Evolutionary conservation across 192 early-diverging fungal species (phyloP).

Genomic region (Funneliformis geosporum): DNA sequence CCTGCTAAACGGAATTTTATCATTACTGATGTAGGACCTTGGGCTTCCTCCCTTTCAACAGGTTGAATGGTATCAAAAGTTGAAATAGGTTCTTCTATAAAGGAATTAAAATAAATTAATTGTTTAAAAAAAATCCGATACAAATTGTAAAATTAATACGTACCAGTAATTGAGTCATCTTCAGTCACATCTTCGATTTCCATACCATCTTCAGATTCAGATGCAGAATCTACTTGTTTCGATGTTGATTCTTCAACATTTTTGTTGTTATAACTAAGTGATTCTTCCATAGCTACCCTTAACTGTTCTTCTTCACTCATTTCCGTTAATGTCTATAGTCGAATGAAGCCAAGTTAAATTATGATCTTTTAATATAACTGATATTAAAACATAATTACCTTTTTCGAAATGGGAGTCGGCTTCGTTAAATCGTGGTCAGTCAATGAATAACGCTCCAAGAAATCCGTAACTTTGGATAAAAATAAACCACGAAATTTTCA

Average conservation of each 20-base stretch:
- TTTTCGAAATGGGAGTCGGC: background rate
- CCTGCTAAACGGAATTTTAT: slow-evolving; percentile 31
- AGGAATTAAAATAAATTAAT: background rate
- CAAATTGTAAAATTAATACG: background rate
- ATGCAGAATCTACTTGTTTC: background rate
- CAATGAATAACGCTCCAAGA: slow-evolving; percentile 54
- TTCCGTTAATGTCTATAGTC: slow-evolving; percentile 38
- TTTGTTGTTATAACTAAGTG: slow-evolving; percentile 42
- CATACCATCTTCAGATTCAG: background rate
- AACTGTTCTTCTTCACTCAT: slow-evolving; percentile 92
- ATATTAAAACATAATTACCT: background rate
- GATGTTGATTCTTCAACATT: slow-evolving; percentile 35
- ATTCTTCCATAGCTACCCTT: slow-evolving; percentile 78
- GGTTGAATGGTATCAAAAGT: slow-evolving; percentile 26
- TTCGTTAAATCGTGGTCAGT: slow-evolving; percentile 36
- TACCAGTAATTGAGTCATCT: slow-evolving; percentile 24
- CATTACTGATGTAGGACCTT: background rate
- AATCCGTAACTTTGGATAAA: slow-evolving; percentile 54
- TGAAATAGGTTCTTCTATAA: background rate
- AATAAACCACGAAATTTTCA: background rate
- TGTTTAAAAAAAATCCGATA: background rate
- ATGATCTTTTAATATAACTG: too few relatives aligned
- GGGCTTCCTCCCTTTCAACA: slow-evolving; percentile 1
- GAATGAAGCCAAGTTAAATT: background rate
- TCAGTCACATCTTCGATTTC: slow-evolving; percentile 33